Evolutionary conservation across 108 stramenopile species (phyloP).

Genomic region (Nannochloropsis oceanica): DNA sequence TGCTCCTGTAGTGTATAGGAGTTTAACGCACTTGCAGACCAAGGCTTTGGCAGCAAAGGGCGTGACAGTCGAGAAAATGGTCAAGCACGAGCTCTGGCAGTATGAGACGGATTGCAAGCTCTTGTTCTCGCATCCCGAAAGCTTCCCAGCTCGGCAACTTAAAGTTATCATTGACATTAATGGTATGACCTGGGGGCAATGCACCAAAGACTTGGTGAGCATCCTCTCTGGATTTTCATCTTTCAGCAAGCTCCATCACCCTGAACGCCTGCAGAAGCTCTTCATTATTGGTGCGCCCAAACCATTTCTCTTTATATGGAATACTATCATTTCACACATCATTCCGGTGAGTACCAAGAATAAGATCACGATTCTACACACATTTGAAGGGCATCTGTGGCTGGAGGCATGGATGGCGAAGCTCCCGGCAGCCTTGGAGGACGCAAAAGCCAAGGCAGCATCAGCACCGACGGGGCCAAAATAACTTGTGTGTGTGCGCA

Average conservation of each 20-base stretch:
- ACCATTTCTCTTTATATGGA: neutral
- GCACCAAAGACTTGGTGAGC: neutral
- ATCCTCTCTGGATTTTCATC: neutral
- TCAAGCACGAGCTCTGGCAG: neutral
- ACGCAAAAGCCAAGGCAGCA: too few relatives aligned
- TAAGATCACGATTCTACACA: neutral
- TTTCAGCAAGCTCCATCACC: neutral
- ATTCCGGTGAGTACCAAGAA: neutral
- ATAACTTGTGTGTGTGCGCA: too few relatives aligned
- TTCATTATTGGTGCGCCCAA: neutral
- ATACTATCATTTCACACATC: neutral
- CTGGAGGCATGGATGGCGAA: neutral
- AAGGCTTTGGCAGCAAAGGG: neutral
- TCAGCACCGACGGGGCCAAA: too few relatives aligned
- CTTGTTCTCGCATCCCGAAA: neutral
- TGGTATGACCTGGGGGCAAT: neutral
- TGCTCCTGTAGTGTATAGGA: neutral
- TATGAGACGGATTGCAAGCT: neutral
- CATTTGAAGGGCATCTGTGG: neutral
- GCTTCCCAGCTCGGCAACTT: neutral
- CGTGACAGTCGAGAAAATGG: neutral
- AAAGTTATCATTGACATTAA: neutral
- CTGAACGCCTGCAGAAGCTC: neutral
- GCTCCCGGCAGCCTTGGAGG: too few relatives aligned
- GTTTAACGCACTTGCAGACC: neutral